phyloP scores from a whole-genome alignment of 306 rosid species.

The Crataegus laevigata region DNA sequence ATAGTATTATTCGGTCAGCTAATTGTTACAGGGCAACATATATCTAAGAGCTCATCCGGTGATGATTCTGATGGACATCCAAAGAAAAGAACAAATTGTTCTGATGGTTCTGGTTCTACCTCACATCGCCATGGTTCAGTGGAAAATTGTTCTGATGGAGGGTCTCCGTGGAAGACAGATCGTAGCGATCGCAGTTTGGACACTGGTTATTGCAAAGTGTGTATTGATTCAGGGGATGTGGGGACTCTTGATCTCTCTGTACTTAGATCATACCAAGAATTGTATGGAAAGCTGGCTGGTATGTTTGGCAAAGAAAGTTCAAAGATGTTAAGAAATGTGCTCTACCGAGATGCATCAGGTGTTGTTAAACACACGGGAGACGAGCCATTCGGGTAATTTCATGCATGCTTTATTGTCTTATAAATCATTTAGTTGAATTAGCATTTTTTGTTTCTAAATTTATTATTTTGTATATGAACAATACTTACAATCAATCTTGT shows the following conservation, averaged over 20 bases:
- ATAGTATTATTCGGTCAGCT: slow-evolving; percentile 78
- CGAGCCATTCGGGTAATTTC: slow-evolving; percentile 39
- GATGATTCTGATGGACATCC: slow-evolving; percentile 49
- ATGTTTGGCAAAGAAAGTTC: slow-evolving; percentile 42
- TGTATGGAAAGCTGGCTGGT: slow-evolving; percentile 29
- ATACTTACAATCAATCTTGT: not conserved
- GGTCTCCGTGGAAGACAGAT: slow-evolving; percentile 62
- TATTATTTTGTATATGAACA: not conserved
- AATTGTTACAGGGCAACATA: slow-evolving; percentile 51
- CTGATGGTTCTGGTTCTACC: slow-evolving; percentile 51
- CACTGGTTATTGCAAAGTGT: slow-evolving; percentile 40
- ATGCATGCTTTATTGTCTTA: not conserved
- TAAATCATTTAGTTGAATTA: not conserved
- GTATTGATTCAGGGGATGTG: slow-evolving; percentile 19
- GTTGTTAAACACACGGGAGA: slow-evolving; percentile 22
- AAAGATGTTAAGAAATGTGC: slow-evolving; percentile 24
- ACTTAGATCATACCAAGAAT: slow-evolving; percentile 33
- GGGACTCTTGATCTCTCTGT: slow-evolving; percentile 32
- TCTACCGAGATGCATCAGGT: slow-evolving; percentile 35
- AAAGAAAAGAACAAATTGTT: slow-evolving; percentile 45
- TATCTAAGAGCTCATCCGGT: slow-evolving; percentile 41
- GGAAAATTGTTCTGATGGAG: slow-evolving; percentile 69
- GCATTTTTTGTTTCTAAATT: not conserved
- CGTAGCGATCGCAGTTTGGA: slow-evolving; percentile 41
- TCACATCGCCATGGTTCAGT: slow-evolving; percentile 39